Evolutionary conservation across 257 asterid genomes (phyloP).

Genomic region (Eucommia ulmoides): DNA sequence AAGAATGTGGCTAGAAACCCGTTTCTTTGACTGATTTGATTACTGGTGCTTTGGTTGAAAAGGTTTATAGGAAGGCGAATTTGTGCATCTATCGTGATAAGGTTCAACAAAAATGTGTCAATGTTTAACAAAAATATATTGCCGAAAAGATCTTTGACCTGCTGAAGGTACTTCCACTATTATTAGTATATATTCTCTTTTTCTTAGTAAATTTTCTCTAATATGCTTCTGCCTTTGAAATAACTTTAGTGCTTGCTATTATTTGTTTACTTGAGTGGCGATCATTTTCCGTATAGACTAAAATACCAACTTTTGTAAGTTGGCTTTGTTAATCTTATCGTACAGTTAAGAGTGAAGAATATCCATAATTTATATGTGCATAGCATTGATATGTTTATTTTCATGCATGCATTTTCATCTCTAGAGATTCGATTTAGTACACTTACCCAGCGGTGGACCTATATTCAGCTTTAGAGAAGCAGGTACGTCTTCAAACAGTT

Average conservation of each 20-base stretch:
- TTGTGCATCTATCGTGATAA: slow-evolving; percentile 97
- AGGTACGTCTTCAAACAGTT: too few species aligned
- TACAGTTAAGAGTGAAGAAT: too few species aligned
- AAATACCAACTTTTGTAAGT: too few species aligned
- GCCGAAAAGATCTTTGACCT: slow-evolving; percentile 98
- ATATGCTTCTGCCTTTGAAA: not conserved
- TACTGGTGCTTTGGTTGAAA: slow-evolving; percentile 80
- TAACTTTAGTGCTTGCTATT: slow-evolving; percentile 1
- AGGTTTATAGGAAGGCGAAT: slow-evolving; percentile 88
- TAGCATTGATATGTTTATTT: too few species aligned
- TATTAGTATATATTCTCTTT: too few species aligned
- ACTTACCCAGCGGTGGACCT: not conserved
- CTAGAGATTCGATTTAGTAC: not conserved
- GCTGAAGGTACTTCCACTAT: slow-evolving; percentile 94
- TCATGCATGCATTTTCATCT: not conserved
- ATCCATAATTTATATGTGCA: too few species aligned
- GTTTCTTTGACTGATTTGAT: slow-evolving; percentile 95
- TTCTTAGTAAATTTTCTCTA: not conserved
- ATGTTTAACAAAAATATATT: slow-evolving; percentile 87
- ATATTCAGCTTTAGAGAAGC: too few species aligned
- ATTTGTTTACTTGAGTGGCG: not conserved
- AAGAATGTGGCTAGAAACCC: slow-evolving; percentile 99
- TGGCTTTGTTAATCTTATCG: too few species aligned
- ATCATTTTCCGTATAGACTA: not conserved
- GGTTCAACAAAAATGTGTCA: slow-evolving; percentile 99